Evolutionary conservation across 352 stramenopile species (phyloP).

Genomic region (Halophytophthora polymorphica): DNA sequence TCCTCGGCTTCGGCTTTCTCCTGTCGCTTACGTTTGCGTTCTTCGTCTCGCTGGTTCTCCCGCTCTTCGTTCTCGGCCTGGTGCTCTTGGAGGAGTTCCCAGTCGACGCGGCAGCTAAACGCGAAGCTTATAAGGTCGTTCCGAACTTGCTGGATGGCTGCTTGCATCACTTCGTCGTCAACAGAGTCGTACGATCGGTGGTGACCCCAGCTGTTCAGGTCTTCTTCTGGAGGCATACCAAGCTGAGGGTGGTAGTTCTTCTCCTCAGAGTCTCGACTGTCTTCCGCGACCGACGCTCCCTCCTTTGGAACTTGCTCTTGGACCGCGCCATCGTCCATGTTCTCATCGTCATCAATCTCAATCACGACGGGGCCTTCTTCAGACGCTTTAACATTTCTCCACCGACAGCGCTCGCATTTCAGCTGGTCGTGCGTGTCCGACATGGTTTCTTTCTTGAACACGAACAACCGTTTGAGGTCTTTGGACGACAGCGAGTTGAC

Average conservation of each 20-base stretch:
- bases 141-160: constrained; percentile 65
- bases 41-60: constrained; percentile 64
- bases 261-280: constrained; percentile 12
- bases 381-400: constrained; percentile 53
- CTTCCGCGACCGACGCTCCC: constrained; percentile 9
- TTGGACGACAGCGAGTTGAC: constrained; percentile 94
- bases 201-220: constrained; percentile 97
- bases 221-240: constrained; percentile 96
- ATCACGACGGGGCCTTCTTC: constrained; percentile 16
- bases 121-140: constrained; percentile 88
- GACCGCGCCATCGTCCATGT: constrained; percentile 17
- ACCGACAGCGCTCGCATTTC: constrained; percentile 93
- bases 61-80: constrained; percentile 78
- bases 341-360: constrained; percentile 47
- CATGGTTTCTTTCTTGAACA: constrained; percentile 83
- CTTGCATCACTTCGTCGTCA: constrained; percentile 96
- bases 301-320: constrained; percentile 13
- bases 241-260: constrained; percentile 82
- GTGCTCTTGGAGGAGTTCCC: constrained; percentile 90
- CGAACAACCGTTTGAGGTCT: constrained; percentile 87
- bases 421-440: constrained; percentile 98
- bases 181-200: constrained; percentile 94
- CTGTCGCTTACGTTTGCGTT: constrained; percentile 69
- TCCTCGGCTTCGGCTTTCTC: constrained; percentile 60
- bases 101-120: constrained; percentile 96